Percentiles rank a stretch among this genome's conserved stretches.
phyloP scores from a whole-genome alignment of 306 rosid genomes.

The Trifolium subterraneum region DNA sequence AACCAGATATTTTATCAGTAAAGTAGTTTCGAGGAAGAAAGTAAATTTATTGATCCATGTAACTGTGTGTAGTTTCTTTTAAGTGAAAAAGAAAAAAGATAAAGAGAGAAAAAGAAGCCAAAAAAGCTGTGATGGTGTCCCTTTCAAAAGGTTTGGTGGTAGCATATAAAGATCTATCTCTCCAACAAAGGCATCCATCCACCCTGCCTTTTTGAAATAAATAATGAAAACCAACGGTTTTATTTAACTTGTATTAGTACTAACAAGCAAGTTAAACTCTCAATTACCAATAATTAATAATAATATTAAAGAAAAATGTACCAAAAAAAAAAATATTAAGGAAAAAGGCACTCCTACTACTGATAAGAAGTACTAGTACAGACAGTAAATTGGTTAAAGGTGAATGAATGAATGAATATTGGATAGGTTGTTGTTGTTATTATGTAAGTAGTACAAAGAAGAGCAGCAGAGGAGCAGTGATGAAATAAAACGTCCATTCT shows the following conservation, averaged over 20 bases:
- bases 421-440: slow-evolving; percentile 12
- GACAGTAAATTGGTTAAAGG: neutral
- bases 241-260: neutral
- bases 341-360: too few relatives aligned
- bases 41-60: neutral
- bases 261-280: neutral
- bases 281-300: neutral
- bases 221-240: neutral
- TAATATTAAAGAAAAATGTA: too few relatives aligned
- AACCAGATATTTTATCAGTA: neutral
- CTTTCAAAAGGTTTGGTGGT: slow-evolving; percentile 22
- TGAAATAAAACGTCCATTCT: slow-evolving; percentile 66
- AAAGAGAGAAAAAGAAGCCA: neutral
- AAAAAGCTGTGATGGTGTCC: slow-evolving; percentile 16
- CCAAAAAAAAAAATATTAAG: too few relatives aligned
- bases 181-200: slow-evolving; percentile 1
- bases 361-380: neutral
- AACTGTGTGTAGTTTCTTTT: neutral
- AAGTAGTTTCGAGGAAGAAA: neutral
- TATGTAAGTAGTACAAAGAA: slow-evolving; percentile 49
- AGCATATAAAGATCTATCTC: slow-evolving; percentile 6
- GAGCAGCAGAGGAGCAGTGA: slow-evolving; percentile 55
- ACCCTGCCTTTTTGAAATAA: neutral
- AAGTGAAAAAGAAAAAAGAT: neutral
- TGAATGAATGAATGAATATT: slow-evolving; percentile 18